Conservation (phyloP, 2,329 filamentous ascomycete genomes). For the Zalaria sp. region DNA sequence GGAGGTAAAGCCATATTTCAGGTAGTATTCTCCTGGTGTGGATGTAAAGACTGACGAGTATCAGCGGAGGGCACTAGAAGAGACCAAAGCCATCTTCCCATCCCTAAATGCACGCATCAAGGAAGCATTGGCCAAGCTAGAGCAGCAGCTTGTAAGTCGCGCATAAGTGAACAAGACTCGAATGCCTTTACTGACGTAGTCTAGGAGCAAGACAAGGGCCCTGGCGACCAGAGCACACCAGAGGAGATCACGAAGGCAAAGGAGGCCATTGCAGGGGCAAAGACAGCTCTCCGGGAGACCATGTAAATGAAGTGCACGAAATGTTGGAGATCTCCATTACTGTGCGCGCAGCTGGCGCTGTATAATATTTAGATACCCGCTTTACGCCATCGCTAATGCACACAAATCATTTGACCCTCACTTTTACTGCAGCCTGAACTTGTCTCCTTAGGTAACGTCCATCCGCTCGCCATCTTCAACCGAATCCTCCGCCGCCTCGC, state of each 20-base stretch:
- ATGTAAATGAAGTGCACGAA: conserved; percentile 7
- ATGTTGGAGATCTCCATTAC: too few relatives aligned
- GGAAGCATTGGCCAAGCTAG: conserved; percentile 57
- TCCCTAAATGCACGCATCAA: conserved; percentile 57
- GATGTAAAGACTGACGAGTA: neutral
- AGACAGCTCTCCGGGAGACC: conserved; percentile 23
- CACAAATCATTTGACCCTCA: neutral
- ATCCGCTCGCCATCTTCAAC: conserved; percentile 6
- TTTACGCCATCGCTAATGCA: too few relatives aligned
- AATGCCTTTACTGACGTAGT: neutral
- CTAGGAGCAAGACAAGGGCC: conserved; percentile 27
- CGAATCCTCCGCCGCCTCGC: conserved; percentile 11
- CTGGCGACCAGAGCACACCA: conserved; percentile 20
- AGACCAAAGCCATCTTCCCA: conserved; percentile 74
- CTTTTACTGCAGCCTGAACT: neutral
- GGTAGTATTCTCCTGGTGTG: neutral
- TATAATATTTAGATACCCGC: too few relatives aligned
- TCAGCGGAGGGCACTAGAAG: conserved; percentile 66
- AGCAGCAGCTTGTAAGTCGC: conserved; percentile 58
- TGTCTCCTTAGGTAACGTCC: conserved; percentile 5
- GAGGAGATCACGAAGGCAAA: conserved; percentile 33
- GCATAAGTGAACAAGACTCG: too few relatives aligned
- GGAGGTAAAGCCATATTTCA: conserved; percentile 45
- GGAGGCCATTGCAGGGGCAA: conserved; percentile 25
- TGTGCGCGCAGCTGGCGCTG: too few relatives aligned